Conservation (phyloP, 495 filamentous ascomycete species). For the Podospora comata region DNA sequence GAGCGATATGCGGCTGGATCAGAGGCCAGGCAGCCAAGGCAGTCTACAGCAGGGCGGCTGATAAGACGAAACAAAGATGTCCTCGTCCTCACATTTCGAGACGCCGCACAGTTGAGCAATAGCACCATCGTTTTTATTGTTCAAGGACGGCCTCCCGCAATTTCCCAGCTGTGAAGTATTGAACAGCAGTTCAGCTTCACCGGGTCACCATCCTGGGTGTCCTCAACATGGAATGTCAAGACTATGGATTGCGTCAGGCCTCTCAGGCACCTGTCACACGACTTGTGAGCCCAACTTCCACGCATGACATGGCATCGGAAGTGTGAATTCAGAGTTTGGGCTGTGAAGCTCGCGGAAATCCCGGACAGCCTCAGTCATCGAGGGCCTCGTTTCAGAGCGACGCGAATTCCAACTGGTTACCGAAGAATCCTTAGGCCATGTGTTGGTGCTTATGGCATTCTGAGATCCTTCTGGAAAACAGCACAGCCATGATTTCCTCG, state of each 20-base stretch:
- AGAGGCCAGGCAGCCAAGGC: slow-evolving; percentile 16
- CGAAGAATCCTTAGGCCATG: not conserved
- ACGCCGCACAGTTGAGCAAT: not conserved
- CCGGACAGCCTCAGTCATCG: not conserved
- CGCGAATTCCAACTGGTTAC: not conserved
- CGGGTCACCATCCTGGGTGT: not conserved
- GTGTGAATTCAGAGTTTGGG: not conserved
- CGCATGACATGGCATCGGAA: not conserved
- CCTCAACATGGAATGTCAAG: not conserved
- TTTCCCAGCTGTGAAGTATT: not conserved
- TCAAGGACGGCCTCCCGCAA: slow-evolving; percentile 2
- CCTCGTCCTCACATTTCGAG: not conserved
- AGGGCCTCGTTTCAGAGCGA: not conserved
- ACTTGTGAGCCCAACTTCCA: not conserved
- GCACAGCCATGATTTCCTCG: not conserved
- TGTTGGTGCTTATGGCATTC: not conserved
- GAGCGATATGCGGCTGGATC: not conserved
- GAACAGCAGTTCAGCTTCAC: not conserved
- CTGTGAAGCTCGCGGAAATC: not conserved
- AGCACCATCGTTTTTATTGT: not conserved
- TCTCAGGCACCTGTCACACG: slow-evolving; percentile 6
- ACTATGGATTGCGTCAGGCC: not conserved
- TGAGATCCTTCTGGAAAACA: not conserved
- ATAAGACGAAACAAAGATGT: not conserved
- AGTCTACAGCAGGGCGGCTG: not conserved